phyloP scores from a whole-genome alignment of 2,329 filamentous ascomycete genomes.

The Didymella arachidicola region DNA sequence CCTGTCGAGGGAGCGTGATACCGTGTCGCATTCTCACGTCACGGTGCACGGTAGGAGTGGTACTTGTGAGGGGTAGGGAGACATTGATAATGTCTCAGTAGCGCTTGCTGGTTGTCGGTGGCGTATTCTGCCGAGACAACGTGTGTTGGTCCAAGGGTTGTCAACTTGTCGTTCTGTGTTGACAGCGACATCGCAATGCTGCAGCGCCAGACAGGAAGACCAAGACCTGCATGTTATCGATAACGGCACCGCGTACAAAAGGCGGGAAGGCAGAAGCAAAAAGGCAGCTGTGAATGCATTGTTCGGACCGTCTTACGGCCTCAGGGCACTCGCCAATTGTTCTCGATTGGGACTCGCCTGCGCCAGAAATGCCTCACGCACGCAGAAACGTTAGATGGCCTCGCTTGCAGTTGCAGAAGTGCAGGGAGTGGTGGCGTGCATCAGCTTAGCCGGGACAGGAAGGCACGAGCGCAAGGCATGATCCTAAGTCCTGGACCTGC shows the following conservation, averaged over 20 bases:
- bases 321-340: neutral
- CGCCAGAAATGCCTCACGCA: slow-evolving; percentile 11
- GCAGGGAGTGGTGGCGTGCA: neutral
- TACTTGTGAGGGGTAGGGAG: neutral
- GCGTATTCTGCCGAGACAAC: neutral
- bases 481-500: slow-evolving; percentile 11
- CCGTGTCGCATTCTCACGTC: neutral
- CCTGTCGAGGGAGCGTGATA: slow-evolving; percentile 1
- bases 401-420: neutral
- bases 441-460: slow-evolving; percentile 16
- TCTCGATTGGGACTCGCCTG: neutral
- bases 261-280: slow-evolving; percentile 4
- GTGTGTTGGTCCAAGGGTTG: neutral
- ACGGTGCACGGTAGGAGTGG: neutral
- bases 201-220: slow-evolving; percentile 5
- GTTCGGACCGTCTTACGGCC: slow-evolving; percentile 15
- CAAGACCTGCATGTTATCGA: slow-evolving; percentile 10
- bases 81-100: slow-evolving; percentile 4
- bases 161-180: neutral
- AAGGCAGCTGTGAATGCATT: neutral
- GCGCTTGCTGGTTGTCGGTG: neutral
- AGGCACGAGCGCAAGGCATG: slow-evolving; percentile 20
- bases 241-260: slow-evolving; percentile 8
- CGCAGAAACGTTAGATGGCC: slow-evolving; percentile 6
- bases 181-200: slow-evolving; percentile 1